A percentile compares a stretch with the other conserved stretches of the same genome.
phyloP scores from a whole-genome alignment of 1,284 basidiomycete genomes.

The Calocybe gambosa region DNA sequence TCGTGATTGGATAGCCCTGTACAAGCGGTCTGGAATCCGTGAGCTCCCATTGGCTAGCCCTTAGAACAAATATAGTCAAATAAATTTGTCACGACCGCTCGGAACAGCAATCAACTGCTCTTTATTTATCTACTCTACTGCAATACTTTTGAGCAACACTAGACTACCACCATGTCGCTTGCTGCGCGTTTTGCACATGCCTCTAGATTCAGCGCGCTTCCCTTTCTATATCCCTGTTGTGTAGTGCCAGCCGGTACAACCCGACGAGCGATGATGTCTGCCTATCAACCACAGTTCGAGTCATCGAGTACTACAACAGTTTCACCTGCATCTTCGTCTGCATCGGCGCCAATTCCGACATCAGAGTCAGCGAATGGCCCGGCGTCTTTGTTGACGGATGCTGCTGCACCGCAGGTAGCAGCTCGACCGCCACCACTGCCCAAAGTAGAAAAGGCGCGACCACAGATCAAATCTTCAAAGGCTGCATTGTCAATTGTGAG shows the following conservation, averaged over 20 bases:
- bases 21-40: constrained; percentile 7
- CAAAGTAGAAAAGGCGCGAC: constrained; percentile 56
- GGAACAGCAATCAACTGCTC: background rate
- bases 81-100: constrained; percentile 14
- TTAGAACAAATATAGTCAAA: constrained; percentile 10
- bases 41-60: constrained; percentile 15
- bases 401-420: constrained; percentile 61
- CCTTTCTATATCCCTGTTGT: constrained; percentile 31
- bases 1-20: constrained; percentile 32
- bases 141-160: background rate
- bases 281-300: constrained; percentile 30
- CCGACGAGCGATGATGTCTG: constrained; percentile 58
- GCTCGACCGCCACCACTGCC: constrained; percentile 66
- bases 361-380: constrained; percentile 28
- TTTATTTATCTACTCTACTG: background rate
- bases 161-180: constrained; percentile 24
- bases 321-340: background rate
- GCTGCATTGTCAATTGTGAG: constrained; percentile 80
- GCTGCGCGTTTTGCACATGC: constrained; percentile 20
- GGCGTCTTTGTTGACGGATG: constrained; percentile 47
- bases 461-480: constrained; percentile 69
- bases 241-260: constrained; percentile 22
- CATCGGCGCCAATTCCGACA: constrained; percentile 31
- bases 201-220: constrained; percentile 22
- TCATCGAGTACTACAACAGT: constrained; percentile 25